phyloP scores from a whole-genome alignment of 2,329 filamentous ascomycete species.

The Diaporthe sp. region DNA sequence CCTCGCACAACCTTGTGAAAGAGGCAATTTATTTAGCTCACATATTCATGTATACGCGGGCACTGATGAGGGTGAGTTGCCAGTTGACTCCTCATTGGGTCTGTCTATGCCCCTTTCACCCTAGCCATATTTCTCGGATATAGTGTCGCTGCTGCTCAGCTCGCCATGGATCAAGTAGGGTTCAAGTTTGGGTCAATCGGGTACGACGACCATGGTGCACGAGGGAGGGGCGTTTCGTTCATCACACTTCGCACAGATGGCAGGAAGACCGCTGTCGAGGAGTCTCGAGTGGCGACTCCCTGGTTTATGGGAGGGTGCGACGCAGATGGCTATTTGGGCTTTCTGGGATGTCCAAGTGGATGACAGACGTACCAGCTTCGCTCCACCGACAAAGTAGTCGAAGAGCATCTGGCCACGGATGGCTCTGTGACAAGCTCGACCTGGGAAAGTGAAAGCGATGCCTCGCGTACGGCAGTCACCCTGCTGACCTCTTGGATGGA shows the following conservation, averaged over 20 bases:
- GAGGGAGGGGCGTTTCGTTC: background rate
- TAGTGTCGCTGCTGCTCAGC: background rate
- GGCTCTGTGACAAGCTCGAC: background rate
- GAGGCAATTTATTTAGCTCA: constrained; percentile 1
- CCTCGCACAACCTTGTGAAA: background rate
- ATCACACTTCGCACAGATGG: background rate
- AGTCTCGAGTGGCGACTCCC: background rate
- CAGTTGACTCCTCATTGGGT: background rate
- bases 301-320: background rate
- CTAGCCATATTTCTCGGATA: background rate
- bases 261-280: background rate
- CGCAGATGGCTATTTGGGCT: background rate
- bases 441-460: background rate
- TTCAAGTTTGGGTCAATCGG: background rate
- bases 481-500: background rate
- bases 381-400: background rate
- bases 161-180: background rate
- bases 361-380: background rate
- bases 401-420: background rate
- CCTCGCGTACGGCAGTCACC: background rate
- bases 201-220: background rate
- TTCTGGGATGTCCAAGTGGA: background rate
- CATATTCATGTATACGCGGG: background rate
- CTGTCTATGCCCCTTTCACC: background rate
- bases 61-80: background rate